Evolutionary conservation across 2,329 filamentous ascomycete genomes (phyloP), one percentile per base, ranked within the genome.

Genomic region (Chalara sp.): DNA sequence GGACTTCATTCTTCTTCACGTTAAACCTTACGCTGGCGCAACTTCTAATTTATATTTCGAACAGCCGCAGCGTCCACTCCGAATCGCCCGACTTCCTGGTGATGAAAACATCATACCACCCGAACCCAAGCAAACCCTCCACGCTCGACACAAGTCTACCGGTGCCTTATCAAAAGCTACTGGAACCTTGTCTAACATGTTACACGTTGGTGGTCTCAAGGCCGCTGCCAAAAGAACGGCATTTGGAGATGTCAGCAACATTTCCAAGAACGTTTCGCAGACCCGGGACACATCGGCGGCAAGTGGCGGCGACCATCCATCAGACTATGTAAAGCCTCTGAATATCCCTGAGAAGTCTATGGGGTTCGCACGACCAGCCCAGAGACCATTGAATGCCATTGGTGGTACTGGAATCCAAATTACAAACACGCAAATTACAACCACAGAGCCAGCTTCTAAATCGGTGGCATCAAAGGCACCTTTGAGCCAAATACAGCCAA

Each of bases 201-300:
- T 76, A 54, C 72, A 76, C 55, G 76, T 73, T 46, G 76, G 72
- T 52, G 76, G 73, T 39, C 69, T 84, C 57, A 88, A 84, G 68
- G 76, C 76, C 49, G 76, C 80, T 51, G 75, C 83, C 50, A 93
- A 91, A 72, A 83, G 90, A 58, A 83, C 84, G 55, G 88, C 83
- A 10, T 90, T 95, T 68, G 87, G 81, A 46, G 90, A 95, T 66
- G 79, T 93, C 55, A 93, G 87, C 74, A 92, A 91, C 63, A 83
- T 77, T 0, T 48, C 65, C 35, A 70, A 70, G 55, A 54, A 62
- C 32, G 53, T 66, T 32, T 65, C 67, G 13, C 59, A 63, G 4
- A 68, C 65, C 47, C 78, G 80, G 60, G 82, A 86, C 65, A 82
- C 86, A 60, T 73, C 72, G 37, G 71, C 70, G 48, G 63, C 80